Evolutionary conservation across 1,284 basidiomycete species (phyloP), one percentile per base, ranked within the genome.

Genomic region (Ceratobasidium sp.): DNA sequence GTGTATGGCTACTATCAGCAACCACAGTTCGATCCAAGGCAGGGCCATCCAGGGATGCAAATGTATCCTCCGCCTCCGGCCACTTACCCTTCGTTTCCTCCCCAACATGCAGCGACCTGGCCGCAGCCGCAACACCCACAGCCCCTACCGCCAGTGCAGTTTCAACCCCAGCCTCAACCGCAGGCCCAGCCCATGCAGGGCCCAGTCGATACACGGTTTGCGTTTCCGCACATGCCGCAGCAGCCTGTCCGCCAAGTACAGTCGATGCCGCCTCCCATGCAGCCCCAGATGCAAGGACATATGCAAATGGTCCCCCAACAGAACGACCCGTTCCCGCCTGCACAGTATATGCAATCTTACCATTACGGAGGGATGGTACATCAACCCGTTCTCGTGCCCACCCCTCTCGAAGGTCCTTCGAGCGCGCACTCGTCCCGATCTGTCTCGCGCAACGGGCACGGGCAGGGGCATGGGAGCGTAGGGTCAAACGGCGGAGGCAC

Each of bases 321-420:
- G n/a, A 49, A 64, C 65, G 62, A 66, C 51, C 54, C 49, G 39
- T 65, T 65, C 41, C 56, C 56, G 16, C 51, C 48, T 8, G n/a
- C 66, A 3, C 64, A 68, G 65, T 66, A 68, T 59, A 56, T 58
- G 64, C 74, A 68, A 22, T 65, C 74, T 27, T 61, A 68, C 48
- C 64, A 62, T 27, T 64, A 54, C n/a, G 41, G 46, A n/a, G 62
- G 63, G 29, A 56, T 43, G 27, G 46, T 59, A 27, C 73, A 65
- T 41, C 54, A 58, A 29, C 74, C 74, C 13, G 66, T 74, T 4
- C 64, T 68, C 27, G 46, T 74, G n/a, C 56, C 74, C n/a, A 68
- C 64, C 9, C 65, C 65, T 19, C 58, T 49, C 49, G 71, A 61
- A 8, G 61, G 31, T 43, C 58, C 71, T 22, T 39, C 53, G 19